Evolutionary conservation across 768 basidiomycete species (phyloP), one percentile per base, ranked within the genome.

Genomic region (Leccinum fibrillosum): DNA sequence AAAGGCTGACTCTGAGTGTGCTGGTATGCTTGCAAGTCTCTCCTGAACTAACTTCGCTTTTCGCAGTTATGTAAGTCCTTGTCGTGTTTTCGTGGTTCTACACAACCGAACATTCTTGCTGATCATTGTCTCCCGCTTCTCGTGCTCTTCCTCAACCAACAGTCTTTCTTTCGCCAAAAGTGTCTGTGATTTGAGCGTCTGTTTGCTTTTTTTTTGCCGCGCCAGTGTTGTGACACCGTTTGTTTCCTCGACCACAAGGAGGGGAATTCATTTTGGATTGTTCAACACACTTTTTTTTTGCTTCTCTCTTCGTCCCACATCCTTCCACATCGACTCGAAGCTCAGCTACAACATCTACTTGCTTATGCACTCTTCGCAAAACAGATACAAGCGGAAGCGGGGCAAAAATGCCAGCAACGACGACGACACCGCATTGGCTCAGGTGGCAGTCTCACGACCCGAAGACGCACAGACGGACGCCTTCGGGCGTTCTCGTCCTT

Each of bases 391-490:
- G 67, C 77, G 82, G 64, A 79, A 81, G 68, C 80, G 82, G 70
- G 74, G 73, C 55, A 77, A 77, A 72, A 82, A 79, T 68, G 79
- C 75, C 61, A 73, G 79, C 60, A 79, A 80, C 64, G 78, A 80
- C 63, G 81, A 84, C 61, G 79, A 80, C 62, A 62, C 61, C 26
- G 50, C 52, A 49, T 64, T 65, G 64, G 72, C 74, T 60, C 79
- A 64, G 55, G 76, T 69, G 74, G 30, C 56, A 34, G 77, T 75
- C 71, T 73, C 78, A 67, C 81, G 78, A 71, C 70, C 65, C 62
- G 83, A 84, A 60, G 83, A 86, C 62, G 66, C 75, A 56, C 78
- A 76, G 72, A 69, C 79, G 65, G 81, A 85, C 60, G 70, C 77
- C 57, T 85, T 83, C 71, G 70, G 83, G 62, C 80, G 80, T 69